Evolutionary conservation across 768 basidiomycete species (phyloP).

Genomic region (Tulasnella sp.): DNA sequence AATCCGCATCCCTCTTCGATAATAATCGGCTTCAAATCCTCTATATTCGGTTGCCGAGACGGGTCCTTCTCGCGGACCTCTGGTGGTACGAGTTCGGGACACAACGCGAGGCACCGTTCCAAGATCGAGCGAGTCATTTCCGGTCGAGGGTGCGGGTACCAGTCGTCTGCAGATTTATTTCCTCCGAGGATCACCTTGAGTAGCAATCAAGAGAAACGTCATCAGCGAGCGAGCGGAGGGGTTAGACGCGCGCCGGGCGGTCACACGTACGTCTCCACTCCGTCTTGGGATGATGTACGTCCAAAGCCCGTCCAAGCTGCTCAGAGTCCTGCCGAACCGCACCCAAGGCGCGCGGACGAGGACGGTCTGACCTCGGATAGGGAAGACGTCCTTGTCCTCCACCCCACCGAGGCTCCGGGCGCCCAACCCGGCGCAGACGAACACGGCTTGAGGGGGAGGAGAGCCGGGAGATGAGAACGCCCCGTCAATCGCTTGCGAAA

Average conservation of each 20-base stretch:
- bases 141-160: slow-evolving; percentile 54
- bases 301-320: slow-evolving; percentile 29
- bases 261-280: slow-evolving; percentile 40
- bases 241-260: background rate
- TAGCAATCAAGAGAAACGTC: background rate
- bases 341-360: slow-evolving; percentile 40
- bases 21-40: slow-evolving; percentile 30
- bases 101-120: slow-evolving; percentile 32
- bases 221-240: background rate
- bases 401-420: slow-evolving; percentile 41
- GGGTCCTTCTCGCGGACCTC: slow-evolving; percentile 2
- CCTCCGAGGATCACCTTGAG: slow-evolving; percentile 44
- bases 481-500: slow-evolving; percentile 55
- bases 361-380: slow-evolving; percentile 25
- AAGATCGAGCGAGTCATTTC: slow-evolving; percentile 53
- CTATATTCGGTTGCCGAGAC: slow-evolving; percentile 22
- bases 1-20: slow-evolving; percentile 45
- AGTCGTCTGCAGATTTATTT: slow-evolving; percentile 46
- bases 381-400: slow-evolving; percentile 30
- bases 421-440: slow-evolving; percentile 62
- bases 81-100: slow-evolving; percentile 18
- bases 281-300: slow-evolving; percentile 58
- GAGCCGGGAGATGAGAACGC: slow-evolving; percentile 23
- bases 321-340: slow-evolving; percentile 38
- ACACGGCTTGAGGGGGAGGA: slow-evolving; percentile 38